A percentile compares a stretch with the other conserved stretches of the same genome.
These are phyloP conservation scores for Sporothrix phasma DNA, from an alignment of 2,329 filamentous ascomycete species.

Conservation along the genomic window DNA sequence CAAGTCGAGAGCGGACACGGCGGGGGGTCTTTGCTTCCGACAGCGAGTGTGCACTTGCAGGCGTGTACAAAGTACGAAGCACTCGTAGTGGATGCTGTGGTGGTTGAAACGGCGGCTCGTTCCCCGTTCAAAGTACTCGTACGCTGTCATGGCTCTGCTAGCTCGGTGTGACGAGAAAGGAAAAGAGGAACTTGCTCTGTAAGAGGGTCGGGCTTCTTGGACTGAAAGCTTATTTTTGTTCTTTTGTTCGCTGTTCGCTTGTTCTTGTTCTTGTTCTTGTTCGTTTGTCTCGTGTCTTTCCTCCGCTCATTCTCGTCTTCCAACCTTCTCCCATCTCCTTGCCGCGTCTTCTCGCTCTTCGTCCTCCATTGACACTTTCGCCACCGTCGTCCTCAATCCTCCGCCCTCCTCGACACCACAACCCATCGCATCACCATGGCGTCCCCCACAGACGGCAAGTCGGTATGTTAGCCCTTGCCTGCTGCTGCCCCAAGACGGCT, in stretches of 20 bases:
- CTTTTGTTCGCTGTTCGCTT: not conserved
- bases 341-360: not conserved
- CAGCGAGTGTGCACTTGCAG: too few species aligned
- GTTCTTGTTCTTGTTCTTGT: slow-evolving; percentile 4
- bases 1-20: too few species aligned
- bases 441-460: slow-evolving; percentile 22
- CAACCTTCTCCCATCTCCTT: not conserved
- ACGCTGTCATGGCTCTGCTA: slow-evolving; percentile 6
- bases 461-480: slow-evolving; percentile 21
- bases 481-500: too few species aligned
- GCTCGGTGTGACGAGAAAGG: not conserved
- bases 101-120: too few species aligned
- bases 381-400: not conserved
- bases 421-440: slow-evolving; percentile 16
- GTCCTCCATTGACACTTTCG: not conserved
- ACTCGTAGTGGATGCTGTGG: too few species aligned
- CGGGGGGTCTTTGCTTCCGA: too few species aligned
- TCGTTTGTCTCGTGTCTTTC: too few species aligned
- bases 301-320: not conserved
- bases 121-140: too few species aligned
- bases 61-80: too few species aligned
- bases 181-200: too few species aligned
- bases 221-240: too few species aligned
- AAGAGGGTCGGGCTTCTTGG: too few species aligned
- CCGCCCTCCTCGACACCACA: not conserved